Evolutionary conservation across 2,329 filamentous ascomycete genomes (phyloP).

Genomic region (Neofusicoccum ribis): DNA sequence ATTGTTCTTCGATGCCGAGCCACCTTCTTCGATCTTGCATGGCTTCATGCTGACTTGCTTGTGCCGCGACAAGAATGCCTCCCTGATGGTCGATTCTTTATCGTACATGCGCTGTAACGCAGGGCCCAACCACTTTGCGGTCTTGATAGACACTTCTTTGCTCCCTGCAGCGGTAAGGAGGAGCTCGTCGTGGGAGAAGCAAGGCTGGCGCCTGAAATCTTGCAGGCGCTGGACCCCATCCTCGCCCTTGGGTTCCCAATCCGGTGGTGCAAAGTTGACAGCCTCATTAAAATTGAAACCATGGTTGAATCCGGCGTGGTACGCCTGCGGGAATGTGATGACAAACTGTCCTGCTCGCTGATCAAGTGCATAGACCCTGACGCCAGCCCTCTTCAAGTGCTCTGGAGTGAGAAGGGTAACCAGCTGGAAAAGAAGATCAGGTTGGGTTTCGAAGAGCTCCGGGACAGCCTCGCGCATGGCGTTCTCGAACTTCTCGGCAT

Average conservation of each 20-base stretch:
- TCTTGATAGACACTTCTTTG: slow-evolving; percentile 76
- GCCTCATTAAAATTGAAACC: slow-evolving; percentile 99
- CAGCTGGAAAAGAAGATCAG: slow-evolving; percentile 92
- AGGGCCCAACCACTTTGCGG: slow-evolving; percentile 91
- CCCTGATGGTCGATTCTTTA: slow-evolving; percentile 69
- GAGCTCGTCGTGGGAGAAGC: slow-evolving; percentile 95
- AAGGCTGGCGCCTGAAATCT: slow-evolving; percentile 85
- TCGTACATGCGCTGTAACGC: slow-evolving; percentile 77
- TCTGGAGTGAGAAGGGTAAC: slow-evolving; percentile 95
- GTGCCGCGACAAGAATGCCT: slow-evolving; percentile 45
- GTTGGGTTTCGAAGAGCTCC: slow-evolving; percentile 94
- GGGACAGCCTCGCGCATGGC: slow-evolving; percentile 95
- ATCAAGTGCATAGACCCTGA: slow-evolving; percentile 91
- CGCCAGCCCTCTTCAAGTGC: slow-evolving; percentile 87
- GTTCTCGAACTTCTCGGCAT: slow-evolving; percentile 90
- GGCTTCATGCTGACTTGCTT: slow-evolving; percentile 5
- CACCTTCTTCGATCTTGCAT: slow-evolving; percentile 9
- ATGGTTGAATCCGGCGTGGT: slow-evolving; percentile 97
- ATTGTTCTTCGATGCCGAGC: slow-evolving; percentile 25
- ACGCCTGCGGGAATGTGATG: slow-evolving; percentile 94
- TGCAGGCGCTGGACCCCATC: slow-evolving; percentile 83
- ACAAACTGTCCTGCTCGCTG: slow-evolving; percentile 95
- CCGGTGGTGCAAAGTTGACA: slow-evolving; percentile 91
- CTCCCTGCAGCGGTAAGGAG: slow-evolving; percentile 83
- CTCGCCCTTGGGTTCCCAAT: slow-evolving; percentile 93